These are phyloP conservation scores for Pichia membranifaciens DNA, from an alignment of 805 yeast genomes.

Conservation along the genomic window DNA sequence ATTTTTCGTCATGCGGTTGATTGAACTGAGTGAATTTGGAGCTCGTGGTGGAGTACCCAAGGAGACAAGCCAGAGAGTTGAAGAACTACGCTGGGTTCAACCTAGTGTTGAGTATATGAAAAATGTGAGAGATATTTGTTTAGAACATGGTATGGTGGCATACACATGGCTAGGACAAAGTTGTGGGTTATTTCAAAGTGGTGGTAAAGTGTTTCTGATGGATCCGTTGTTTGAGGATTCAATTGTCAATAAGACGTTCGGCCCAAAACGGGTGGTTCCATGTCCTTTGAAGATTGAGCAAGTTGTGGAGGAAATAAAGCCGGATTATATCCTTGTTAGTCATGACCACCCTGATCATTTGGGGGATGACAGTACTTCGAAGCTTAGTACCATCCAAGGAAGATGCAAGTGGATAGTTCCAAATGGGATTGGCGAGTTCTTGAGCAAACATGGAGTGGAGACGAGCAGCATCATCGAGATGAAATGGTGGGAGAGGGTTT, in stretches of 20 bases:
- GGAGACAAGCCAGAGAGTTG: conserved; percentile 41
- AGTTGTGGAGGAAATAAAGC: conserved; percentile 42
- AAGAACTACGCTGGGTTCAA: conserved; percentile 49
- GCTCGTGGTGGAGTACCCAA: conserved; percentile 54
- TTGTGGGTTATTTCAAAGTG: conserved; percentile 60
- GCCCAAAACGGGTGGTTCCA: conserved; percentile 82
- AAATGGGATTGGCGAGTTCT: conserved; percentile 57
- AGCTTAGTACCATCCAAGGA: conserved; percentile 43
- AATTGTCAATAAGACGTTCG: conserved; percentile 55
- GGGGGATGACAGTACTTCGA: conserved; percentile 53
- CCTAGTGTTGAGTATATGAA: conserved; percentile 48
- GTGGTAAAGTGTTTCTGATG: conserved; percentile 52
- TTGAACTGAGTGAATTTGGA: conserved; percentile 57
- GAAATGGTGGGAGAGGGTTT: conserved; percentile 85
- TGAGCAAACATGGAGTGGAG: conserved; percentile 53
- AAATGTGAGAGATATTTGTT: conserved; percentile 17
- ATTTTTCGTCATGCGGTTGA: conserved; percentile 64
- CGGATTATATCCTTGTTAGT: conserved; percentile 72
- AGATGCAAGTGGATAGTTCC: conserved; percentile 81
- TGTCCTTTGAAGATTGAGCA: conserved; percentile 62
- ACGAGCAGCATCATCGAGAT: conserved; percentile 55
- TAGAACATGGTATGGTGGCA: conserved; percentile 40
- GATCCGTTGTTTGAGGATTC: conserved; percentile 77
- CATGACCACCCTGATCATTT: conserved; percentile 97
- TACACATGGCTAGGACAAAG: conserved; percentile 95